phyloP scores from a whole-genome alignment of 805 yeast species.

The Clavispora phyllophila region DNA sequence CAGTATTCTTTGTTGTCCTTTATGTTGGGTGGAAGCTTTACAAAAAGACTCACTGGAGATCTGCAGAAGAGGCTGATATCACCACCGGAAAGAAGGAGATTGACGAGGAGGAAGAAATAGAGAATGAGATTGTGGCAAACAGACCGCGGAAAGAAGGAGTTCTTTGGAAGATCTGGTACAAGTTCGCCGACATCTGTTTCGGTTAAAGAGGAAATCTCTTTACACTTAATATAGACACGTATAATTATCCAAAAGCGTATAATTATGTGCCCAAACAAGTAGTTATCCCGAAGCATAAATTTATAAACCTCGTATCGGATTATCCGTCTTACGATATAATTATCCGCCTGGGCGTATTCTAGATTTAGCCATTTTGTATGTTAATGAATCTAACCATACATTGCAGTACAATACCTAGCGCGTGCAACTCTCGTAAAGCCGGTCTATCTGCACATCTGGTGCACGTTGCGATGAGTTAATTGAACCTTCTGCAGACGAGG shows the following conservation, averaged over 20 bases:
- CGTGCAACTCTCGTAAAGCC: not conserved
- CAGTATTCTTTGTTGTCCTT: conserved; percentile 43
- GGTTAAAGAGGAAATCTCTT: no score
- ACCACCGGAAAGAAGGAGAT: conserved; percentile 51
- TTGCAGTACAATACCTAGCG: not conserved
- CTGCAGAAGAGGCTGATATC: conserved; percentile 49
- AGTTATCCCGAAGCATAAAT: no score
- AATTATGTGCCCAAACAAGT: no score
- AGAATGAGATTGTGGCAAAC: conserved; percentile 16
- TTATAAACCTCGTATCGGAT: no score
- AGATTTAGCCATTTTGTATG: no score
- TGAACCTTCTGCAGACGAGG: not conserved
- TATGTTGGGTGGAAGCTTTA: conserved; percentile 48
- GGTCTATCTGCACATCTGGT: not conserved
- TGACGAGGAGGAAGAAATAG: conserved; percentile 51
- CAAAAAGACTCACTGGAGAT: conserved; percentile 43
- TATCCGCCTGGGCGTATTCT: no score
- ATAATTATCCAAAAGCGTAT: no score
- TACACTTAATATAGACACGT: no score
- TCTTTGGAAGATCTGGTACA: conserved; percentile 18
- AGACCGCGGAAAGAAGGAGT: conserved; percentile 19
- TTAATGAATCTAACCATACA: not conserved
- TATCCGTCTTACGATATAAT: no score
- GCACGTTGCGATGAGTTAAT: not conserved
- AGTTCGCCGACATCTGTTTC: conserved; percentile 19